Base-by-base conservation (phyloP, 73 alveolate species). In the Symbiodinium pilosum region DNA sequence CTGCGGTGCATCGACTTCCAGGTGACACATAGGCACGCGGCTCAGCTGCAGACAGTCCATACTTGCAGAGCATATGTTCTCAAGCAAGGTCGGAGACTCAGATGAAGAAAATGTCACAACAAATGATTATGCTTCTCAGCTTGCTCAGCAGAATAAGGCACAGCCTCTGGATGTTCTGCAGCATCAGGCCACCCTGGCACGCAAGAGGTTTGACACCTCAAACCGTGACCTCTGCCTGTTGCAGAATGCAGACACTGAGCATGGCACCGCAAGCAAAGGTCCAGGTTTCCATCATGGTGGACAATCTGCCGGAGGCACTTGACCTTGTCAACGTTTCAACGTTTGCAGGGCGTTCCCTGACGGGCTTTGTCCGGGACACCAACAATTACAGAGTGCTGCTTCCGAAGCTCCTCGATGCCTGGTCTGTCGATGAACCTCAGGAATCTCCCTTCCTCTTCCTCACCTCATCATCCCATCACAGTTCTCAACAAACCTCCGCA, bases 221-320 rank as follows among this genome's bases (percentile, higher is more conserved):
- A 14, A 47, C 59, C 59, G 14, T 9, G 21, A 47, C 59, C 59
- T 9, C 6, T 14, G 14, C 59, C 21, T 47, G 59, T 47, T 47
- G 21, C 59, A 59, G 77, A 14, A 26, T 34, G 77, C 6, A 41
- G 56, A 14, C 39, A 28, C 36, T 36, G 32, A 34, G 34, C 12
- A 16, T 12, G 11, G 81, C 43, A 64, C 89, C 88, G 87, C 9
- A 91, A 88, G 47, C 81, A 91, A 1, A 91, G 97, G 54, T 91
- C 97, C 97, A 91, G 89, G 47, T 91, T 69, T n/a, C 97, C 97
- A 43, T 91, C 97, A 86, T 91, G 97, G 52, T 91, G 97, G 42
- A 91, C 97, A 86, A 91, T 91, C 88, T 91, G 87, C 26, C 86
- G 44, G 32, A 91, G 40, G 81, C 97, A 91, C 97, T 91, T 91